Conservation (phyloP, 179 eudicot species). For the Silene coronaria region DNA sequence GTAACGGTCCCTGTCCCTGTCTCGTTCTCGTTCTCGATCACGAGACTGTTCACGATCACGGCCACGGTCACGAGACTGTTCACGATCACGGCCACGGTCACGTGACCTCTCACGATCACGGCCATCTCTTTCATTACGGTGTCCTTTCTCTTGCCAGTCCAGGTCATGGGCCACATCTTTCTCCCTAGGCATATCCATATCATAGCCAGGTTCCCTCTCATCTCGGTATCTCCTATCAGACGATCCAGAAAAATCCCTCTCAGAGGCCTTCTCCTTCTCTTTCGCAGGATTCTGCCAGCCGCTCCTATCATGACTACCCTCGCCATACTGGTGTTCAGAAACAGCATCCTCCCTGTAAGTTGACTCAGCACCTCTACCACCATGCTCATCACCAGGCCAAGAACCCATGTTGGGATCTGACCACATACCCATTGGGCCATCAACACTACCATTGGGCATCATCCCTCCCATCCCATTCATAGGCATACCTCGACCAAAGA, state of each 20-base stretch:
- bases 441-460: constrained; percentile 55
- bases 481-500: constrained; percentile 67
- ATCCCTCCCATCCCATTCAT: constrained; percentile 68
- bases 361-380: constrained; percentile 66
- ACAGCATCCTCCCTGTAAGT: constrained; percentile 78
- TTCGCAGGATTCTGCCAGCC: constrained; percentile 51
- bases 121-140: constrained; percentile 53
- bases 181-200: constrained; percentile 58
- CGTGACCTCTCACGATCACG: constrained; percentile 58
- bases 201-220: constrained; percentile 65
- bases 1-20: constrained; percentile 51
- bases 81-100: constrained; percentile 41
- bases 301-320: constrained; percentile 59
- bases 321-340: constrained; percentile 80
- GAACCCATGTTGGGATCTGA: constrained; percentile 64
- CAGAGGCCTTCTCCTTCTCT: constrained; percentile 68
- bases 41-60: constrained; percentile 41
- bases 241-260: constrained; percentile 71
- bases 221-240: constrained; percentile 72
- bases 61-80: constrained; percentile 41
- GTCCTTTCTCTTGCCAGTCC: constrained; percentile 58
- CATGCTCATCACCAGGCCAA: constrained; percentile 77
- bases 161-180: constrained; percentile 47
- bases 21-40: constrained; percentile 37
- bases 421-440: constrained; percentile 74